Conservation (phyloP, 1,284 basidiomycete genomes). For the Hymenochaete sp. region DNA sequence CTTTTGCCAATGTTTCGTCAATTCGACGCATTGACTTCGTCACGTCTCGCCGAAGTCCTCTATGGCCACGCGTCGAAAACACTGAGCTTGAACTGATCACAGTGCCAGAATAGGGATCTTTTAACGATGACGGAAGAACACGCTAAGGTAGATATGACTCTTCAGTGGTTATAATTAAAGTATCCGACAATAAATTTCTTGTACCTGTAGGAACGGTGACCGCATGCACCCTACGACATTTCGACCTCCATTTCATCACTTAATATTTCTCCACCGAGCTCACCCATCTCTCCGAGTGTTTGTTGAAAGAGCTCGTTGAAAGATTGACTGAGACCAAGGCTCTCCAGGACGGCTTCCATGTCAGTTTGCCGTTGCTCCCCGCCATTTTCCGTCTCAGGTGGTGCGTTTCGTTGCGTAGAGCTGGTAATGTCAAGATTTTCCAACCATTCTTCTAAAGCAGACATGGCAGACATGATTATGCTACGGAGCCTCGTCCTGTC, state of each 20-base stretch:
- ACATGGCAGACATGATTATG: conserved; percentile 48
- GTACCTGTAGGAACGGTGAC: no score
- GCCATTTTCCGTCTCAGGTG: conserved; percentile 12
- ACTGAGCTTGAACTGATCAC: no score
- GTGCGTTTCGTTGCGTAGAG: conserved; percentile 16
- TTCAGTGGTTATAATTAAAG: no score
- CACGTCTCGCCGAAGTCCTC: no score
- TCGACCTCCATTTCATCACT: conserved; percentile 1
- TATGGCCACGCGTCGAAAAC: no score
- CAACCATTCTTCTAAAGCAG: conserved; percentile 62
- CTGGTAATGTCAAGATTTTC: conserved; percentile 23
- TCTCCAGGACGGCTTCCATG: conserved; percentile 32
- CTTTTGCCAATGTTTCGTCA: no score
- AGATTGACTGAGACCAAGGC: conserved; percentile 45
- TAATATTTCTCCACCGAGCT: conserved; percentile 19
- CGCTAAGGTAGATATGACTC: no score
- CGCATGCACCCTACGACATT: conserved; percentile 2
- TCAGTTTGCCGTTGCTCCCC: conserved; percentile 29
- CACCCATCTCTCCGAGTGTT: conserved; percentile 49
- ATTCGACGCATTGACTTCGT: no score
- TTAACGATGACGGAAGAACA: no score
- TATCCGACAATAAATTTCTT: no score
- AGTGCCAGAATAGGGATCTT: no score
- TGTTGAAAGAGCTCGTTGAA: conserved; percentile 54
- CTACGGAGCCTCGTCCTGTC: conserved; percentile 59